phyloP scores from a whole-genome alignment of 768 basidiomycete species.

The Leccinum subgranulosum region DNA sequence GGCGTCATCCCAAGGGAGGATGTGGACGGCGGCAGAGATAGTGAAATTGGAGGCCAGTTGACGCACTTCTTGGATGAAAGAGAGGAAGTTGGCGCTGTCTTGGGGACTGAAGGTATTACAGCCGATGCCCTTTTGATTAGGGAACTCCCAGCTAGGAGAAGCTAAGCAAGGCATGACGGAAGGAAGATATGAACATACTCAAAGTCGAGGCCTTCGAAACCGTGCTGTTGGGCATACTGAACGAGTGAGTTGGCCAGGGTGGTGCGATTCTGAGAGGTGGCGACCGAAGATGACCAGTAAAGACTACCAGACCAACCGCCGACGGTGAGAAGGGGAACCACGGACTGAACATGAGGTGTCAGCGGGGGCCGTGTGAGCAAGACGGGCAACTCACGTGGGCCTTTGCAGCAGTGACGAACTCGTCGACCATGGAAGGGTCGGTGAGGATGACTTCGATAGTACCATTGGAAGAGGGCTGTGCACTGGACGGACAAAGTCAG shows the following conservation, averaged over 20 bases:
- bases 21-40: conserved; percentile 69
- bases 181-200: conserved; percentile 43
- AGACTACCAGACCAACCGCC: conserved; percentile 68
- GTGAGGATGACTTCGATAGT: conserved; percentile 10
- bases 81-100: conserved; percentile 78
- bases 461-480: conserved; percentile 18
- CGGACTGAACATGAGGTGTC: conserved; percentile 35
- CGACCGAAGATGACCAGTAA: conserved; percentile 60
- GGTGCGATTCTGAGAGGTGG: conserved; percentile 51
- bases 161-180: not conserved
- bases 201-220: conserved; percentile 64
- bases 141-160: conserved; percentile 80
- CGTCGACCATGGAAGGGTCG: conserved; percentile 4
- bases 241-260: conserved; percentile 55
- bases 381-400: conserved; percentile 20
- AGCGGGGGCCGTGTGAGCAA: not conserved
- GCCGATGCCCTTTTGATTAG: conserved; percentile 59
- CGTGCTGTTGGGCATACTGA: conserved; percentile 44
- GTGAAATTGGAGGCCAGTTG: conserved; percentile 52
- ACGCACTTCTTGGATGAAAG: conserved; percentile 72
- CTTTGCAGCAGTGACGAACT: conserved; percentile 25
- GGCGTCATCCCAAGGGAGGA: conserved; percentile 61
- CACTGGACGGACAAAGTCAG: conserved; percentile 9
- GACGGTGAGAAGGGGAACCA: conserved; percentile 55
- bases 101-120: conserved; percentile 62